Conservation (phyloP, 768 basidiomycete genomes). For the Filobasidium floriforme region DNA sequence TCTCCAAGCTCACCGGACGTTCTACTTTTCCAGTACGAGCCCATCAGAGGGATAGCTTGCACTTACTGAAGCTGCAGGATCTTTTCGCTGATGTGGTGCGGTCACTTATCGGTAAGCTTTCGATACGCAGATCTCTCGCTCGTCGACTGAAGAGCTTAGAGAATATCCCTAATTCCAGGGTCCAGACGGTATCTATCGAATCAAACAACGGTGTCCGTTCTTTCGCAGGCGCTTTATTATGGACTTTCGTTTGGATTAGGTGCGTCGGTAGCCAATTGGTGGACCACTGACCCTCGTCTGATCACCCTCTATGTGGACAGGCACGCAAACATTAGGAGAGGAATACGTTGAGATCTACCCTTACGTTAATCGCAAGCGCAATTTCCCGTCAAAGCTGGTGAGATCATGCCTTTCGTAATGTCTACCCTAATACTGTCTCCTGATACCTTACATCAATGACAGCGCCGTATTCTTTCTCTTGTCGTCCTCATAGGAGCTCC, state of each 20-base stretch:
- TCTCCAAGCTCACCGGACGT: neutral
- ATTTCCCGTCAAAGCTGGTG: slow-evolving; percentile 22
- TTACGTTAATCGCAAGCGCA: slow-evolving; percentile 21
- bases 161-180: neutral
- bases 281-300: neutral
- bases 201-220: slow-evolving; percentile 10
- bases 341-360: slow-evolving; percentile 46
- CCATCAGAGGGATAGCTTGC: neutral
- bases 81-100: neutral
- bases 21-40: neutral
- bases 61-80: neutral
- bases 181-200: neutral
- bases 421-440: too few species aligned
- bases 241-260: slow-evolving; percentile 38
- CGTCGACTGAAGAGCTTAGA: neutral
- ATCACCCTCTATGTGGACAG: slow-evolving; percentile 10
- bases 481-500: slow-evolving; percentile 22
- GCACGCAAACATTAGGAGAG: slow-evolving; percentile 42
- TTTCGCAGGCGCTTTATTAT: slow-evolving; percentile 36
- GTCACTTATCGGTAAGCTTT: slow-evolving; percentile 4
- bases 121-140: neutral
- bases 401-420: neutral
- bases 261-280: neutral
- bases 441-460: too few species aligned
- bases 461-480: slow-evolving; percentile 37